Conservation (phyloP, 306 rosid species). For the Quercus agrifolia region DNA sequence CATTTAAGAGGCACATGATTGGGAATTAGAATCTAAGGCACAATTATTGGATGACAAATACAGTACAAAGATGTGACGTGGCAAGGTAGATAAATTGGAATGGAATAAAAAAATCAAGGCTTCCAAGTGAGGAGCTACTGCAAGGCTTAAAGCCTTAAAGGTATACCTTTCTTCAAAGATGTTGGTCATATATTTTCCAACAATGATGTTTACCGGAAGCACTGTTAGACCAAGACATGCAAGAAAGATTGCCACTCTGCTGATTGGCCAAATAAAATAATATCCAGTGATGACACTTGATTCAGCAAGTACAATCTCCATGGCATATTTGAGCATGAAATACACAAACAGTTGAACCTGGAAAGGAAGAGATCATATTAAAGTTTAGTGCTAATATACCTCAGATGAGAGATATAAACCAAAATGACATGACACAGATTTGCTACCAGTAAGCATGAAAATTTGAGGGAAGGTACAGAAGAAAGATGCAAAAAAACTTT, state of each 20-base stretch:
- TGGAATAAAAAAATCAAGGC: too few species aligned
- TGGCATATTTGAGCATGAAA: slow-evolving; percentile 97
- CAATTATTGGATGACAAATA: too few species aligned
- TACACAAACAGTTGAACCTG: slow-evolving; percentile 95
- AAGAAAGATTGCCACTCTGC: slow-evolving; percentile 82
- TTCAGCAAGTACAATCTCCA: slow-evolving; percentile 92
- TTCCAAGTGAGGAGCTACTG: background rate
- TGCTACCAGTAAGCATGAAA: background rate
- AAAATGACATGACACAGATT: background rate
- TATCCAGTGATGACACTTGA: slow-evolving; percentile 91
- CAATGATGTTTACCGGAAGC: slow-evolving; percentile 84
- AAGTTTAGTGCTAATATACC: background rate
- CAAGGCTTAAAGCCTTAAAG: background rate
- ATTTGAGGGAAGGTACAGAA: background rate
- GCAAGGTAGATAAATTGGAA: too few species aligned
- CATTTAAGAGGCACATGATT: too few species aligned
- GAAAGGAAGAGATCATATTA: slow-evolving; percentile 22
- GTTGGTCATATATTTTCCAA: slow-evolving; percentile 94
- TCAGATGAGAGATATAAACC: background rate
- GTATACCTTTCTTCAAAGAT: slow-evolving; percentile 94
- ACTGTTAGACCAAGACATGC: slow-evolving; percentile 95
- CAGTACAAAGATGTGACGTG: too few species aligned
- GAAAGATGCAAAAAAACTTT: background rate
- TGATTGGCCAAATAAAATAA: slow-evolving; percentile 87
- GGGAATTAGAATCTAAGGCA: too few species aligned